These are phyloP conservation scores for Turnera subulata DNA, from an alignment of 345 rosid species.

Conservation along the genomic window DNA sequence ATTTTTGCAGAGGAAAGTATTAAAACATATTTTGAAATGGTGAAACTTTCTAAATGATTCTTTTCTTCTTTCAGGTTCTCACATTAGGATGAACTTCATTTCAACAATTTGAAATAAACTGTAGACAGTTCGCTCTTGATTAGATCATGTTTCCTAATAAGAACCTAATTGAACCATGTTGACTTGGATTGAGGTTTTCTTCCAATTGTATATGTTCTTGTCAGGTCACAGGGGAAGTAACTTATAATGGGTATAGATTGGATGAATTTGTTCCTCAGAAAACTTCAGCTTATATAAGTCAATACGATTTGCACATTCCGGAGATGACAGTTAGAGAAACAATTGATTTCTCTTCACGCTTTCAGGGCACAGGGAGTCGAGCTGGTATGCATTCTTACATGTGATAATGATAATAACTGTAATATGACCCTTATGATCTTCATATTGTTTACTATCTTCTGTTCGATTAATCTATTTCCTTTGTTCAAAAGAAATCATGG, in stretches of 20 bases:
- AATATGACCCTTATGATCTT: too few species aligned
- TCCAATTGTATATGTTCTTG: background rate
- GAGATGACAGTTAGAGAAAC: slow-evolving; percentile 40
- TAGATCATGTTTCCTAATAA: background rate
- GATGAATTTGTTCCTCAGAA: slow-evolving; percentile 40
- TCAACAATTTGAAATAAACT: too few species aligned
- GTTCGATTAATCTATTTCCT: background rate
- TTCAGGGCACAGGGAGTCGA: slow-evolving; percentile 32
- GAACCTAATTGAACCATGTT: too few species aligned
- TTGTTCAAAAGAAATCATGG: slow-evolving; percentile 17
- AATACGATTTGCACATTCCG: slow-evolving; percentile 33
- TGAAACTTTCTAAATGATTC: too few species aligned
- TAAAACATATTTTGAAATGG: too few species aligned
- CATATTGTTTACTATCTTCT: too few species aligned
- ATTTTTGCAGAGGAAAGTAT: too few species aligned
- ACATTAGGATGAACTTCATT: too few species aligned
- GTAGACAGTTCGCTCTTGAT: too few species aligned
- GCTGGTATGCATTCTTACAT: slow-evolving; percentile 27
- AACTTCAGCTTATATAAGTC: slow-evolving; percentile 37
- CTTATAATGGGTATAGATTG: slow-evolving; percentile 31
- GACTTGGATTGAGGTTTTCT: too few species aligned
- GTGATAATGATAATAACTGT: too few species aligned
- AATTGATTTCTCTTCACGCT: slow-evolving; percentile 33
- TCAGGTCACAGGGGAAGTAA: slow-evolving; percentile 32
- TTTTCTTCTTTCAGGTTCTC: too few species aligned